Percentiles rank a stretch among this genome's conserved stretches.
These are phyloP conservation scores for Citrus trifoliata DNA, from an alignment of 345 rosid species.

Conservation along the genomic window DNA sequence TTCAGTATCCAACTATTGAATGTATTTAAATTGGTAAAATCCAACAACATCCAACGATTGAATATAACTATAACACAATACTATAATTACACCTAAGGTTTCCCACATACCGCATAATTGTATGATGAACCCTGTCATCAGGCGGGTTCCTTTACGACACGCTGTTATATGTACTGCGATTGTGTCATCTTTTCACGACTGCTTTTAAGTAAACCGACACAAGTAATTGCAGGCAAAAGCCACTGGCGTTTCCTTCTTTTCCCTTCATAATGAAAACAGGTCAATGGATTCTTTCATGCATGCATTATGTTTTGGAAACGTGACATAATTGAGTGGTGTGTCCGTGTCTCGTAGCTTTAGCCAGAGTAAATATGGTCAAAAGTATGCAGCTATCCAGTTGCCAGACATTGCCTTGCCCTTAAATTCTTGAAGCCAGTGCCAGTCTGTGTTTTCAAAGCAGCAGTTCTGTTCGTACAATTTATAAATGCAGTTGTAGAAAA, in stretches of 20 bases:
- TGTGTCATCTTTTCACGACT: no score
- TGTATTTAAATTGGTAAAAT: no score
- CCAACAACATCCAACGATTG: no score
- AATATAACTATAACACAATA: no score
- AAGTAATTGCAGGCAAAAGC: background rate
- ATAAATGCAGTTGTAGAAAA: no score
- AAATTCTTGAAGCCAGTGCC: background rate
- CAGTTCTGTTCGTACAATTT: background rate
- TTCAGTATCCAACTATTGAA: no score
- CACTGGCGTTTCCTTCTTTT: background rate
- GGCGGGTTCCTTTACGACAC: background rate
- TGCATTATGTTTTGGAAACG: no score
- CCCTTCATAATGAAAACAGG: background rate
- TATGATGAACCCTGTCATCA: background rate
- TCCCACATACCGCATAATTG: no score
- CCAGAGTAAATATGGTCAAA: background rate
- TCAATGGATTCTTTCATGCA: background rate
- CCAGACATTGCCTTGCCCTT: background rate
- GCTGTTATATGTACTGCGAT: no score
- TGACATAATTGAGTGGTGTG: no score
- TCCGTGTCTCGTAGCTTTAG: background rate
- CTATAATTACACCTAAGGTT: no score
- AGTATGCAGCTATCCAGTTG: background rate
- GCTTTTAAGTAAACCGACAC: no score
- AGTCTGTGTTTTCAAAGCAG: background rate